Evolutionary conservation across 345 rosid species (phyloP).

Genomic region (Litchi chinensis): DNA sequence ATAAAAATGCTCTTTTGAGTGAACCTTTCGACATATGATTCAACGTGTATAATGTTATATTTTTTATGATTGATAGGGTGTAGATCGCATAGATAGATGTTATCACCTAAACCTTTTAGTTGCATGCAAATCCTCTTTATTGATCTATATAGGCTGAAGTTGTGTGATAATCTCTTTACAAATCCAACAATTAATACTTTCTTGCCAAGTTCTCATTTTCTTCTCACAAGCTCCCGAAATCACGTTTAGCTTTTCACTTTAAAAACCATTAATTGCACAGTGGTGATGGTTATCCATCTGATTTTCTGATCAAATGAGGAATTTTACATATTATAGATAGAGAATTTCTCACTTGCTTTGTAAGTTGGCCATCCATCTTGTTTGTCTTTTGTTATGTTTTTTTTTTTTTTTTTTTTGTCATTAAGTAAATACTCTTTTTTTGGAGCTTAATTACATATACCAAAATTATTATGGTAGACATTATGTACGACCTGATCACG

Average conservation of each 20-base stretch:
- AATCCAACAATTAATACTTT: background rate
- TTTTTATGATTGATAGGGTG: background rate
- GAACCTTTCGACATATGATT: background rate
- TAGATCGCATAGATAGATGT: slow-evolving; percentile 6
- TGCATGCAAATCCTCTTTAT: slow-evolving; percentile 6
- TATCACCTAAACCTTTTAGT: slow-evolving; percentile 1
- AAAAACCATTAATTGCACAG: background rate
- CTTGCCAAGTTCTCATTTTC: background rate
- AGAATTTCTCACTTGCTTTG: background rate
- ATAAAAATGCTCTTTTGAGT: background rate
- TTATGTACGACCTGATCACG: no score
- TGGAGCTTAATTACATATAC: no score
- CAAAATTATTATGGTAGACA: no score
- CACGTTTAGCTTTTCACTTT: background rate
- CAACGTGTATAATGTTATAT: background rate
- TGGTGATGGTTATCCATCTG: no score
- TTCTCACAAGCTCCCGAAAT: background rate
- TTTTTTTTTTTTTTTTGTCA: no score
- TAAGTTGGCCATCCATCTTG: background rate
- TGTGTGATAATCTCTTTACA: slow-evolving; percentile 1
- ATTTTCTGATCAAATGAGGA: no score
- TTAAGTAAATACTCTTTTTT: no score
- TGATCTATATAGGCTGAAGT: background rate
- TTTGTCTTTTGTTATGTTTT: background rate
- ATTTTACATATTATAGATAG: background rate